Base-by-base conservation (phyloP, 345 rosid species). In the Pistacia vera region DNA sequence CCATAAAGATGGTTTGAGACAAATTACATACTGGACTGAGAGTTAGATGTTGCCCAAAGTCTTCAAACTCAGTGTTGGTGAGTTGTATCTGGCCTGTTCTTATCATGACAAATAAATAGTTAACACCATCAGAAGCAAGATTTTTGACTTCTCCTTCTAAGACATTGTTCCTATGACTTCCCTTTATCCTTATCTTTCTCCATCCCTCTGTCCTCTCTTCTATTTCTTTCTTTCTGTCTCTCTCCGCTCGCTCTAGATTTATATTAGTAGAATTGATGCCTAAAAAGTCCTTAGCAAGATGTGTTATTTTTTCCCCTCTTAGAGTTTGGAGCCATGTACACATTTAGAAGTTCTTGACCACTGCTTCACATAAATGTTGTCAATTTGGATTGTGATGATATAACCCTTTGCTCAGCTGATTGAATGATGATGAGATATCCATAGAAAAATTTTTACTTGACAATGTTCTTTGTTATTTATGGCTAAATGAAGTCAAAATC, bases 401-500 rank as follows among this genome's bases (percentile, higher is more conserved):
- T 52, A 60, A 46, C 33, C 28, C 25, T 72, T 20, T 16, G 13
- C 36, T 49, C 54, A 8, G 63, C 64, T 25, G 68, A 72, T 68
- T 65, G 17, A 44, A 54, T 68, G 54, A 70, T 61, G 36, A 52
- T 8, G 14, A 52, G 52, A 12, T 30, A 33, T 38, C 30, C 33
- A 33, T 66, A 16, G 4, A 16, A 20, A 25, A 59, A 58, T 33
- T 36, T 8, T 71, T 58, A 14, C 2, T 36, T 66, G 4, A 33
- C 35, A 54, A 44, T 68, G 62, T 52, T 13, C 20, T 28, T 66
- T 56, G 12, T 6, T 72, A 18, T 67, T 20, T 20, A 8, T 28
- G 65, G 51, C 51, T 73, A 66, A 64, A 57, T 52, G 48, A 33
- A 64, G 71, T 76, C 28, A 68, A 70, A 60, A 70, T 60, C 59